Evolutionary conservation across 2,329 filamentous ascomycete genomes (phyloP), one percentile per base, ranked within the genome.

Genomic region (Penicillium hesseltinei): DNA sequence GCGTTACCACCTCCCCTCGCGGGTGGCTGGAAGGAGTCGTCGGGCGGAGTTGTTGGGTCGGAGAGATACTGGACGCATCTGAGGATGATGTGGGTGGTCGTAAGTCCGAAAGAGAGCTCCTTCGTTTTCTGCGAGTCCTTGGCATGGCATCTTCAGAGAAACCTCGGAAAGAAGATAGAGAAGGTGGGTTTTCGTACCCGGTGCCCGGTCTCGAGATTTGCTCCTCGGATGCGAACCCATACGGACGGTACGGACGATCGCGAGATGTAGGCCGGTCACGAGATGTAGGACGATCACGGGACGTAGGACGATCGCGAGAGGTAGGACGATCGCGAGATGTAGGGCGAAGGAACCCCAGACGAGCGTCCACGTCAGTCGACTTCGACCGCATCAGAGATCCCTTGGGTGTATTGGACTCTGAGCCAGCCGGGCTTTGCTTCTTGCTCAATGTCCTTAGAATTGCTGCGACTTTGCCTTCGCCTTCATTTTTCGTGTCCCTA

Each of bases 371-470:
- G 68, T 96, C 92, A 40, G 91, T 90, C 0, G 92, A 95, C 64
- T 87, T 88, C 13, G 90, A 90, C 40, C 91, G 85, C 55, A 82
- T 80, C 36, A 91, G 74, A 1, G 85, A 83, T 35, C 80, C 85
- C 71, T 86, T 90, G 3, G 89, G 88, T 39, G 91, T 73, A 71
- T 84, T 90, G 17, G 82, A 78, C 87, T 90, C 65, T 79, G 86
- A 53, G 79, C 85, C 60, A 79, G 83, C 82, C 75, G 65, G 83
- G 76, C 54, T 88, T 82, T 79, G 82, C 75, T 77, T 91, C 78
- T 96, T 96, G 80, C 92, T 96, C 63, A 96, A 78, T n/a, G 86
- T 92, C 54, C 92, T 86, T 86, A 92, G 92, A 23, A 96, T 86
- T 0, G 91, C 93, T 42, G 87, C 81, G 38, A 90, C 85, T 63